Conservation (phyloP, 192 early-diverging fungal species). For the Rhizophagus sp. region DNA sequence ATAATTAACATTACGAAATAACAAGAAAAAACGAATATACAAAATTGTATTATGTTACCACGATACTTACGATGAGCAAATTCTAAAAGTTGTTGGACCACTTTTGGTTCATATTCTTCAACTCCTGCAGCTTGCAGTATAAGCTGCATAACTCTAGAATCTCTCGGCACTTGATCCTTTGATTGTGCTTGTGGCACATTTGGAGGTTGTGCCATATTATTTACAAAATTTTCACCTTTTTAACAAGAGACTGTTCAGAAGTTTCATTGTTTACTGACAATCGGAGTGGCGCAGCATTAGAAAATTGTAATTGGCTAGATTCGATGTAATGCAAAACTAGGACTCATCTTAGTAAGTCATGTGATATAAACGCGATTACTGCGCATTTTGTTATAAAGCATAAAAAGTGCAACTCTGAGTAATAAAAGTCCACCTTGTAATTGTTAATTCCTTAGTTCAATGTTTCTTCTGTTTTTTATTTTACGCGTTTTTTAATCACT, state of each 20-base stretch:
- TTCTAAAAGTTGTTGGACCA: conserved; percentile 89
- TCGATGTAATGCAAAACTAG: background rate
- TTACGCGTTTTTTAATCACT: no score
- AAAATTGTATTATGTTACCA: background rate
- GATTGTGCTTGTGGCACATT: conserved; percentile 18
- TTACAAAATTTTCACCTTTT: background rate
- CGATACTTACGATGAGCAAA: conserved; percentile 74
- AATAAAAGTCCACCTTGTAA: no score
- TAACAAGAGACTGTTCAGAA: background rate
- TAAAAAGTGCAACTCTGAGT: no score
- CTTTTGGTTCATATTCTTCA: conserved; percentile 87
- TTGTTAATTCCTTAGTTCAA: no score
- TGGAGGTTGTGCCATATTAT: background rate
- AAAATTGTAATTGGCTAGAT: background rate
- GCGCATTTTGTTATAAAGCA: no score
- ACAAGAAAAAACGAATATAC: background rate
- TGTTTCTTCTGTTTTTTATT: no score
- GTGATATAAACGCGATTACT: background rate
- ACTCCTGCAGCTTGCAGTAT: conserved; percentile 83
- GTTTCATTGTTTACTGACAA: background rate
- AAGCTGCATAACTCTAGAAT: conserved; percentile 78
- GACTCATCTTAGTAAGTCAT: background rate
- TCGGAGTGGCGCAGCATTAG: background rate
- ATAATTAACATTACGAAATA: background rate
- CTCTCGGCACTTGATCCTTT: conserved; percentile 23